These are phyloP conservation scores for Cryptosporidium viatorum DNA, from an alignment of 169 alveolate species.

Conservation along the genomic window DNA sequence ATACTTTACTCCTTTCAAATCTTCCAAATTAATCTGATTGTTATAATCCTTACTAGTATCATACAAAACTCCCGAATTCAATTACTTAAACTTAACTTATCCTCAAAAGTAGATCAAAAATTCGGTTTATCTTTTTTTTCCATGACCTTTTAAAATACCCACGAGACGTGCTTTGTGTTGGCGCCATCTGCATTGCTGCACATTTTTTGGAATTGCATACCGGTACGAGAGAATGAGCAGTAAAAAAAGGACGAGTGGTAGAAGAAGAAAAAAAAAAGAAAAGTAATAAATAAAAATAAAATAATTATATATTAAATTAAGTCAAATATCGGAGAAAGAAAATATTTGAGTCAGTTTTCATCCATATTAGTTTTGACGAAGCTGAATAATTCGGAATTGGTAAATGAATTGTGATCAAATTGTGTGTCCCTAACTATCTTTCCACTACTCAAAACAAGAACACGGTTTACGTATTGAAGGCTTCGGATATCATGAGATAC, in stretches of 20 bases:
- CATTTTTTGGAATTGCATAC: neutral
- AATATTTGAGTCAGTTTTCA: neutral
- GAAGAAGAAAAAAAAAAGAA: neutral
- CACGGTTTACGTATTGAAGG: constrained; percentile 18
- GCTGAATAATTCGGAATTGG: constrained; percentile 24
- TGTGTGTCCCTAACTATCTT: constrained; percentile 2
- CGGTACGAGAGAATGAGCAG: neutral
- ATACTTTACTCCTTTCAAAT: neutral
- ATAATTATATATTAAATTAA: neutral
- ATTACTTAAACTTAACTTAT: neutral
- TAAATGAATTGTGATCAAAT: neutral
- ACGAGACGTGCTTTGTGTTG: neutral
- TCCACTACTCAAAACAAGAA: constrained; percentile 39
- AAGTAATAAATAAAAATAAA: neutral
- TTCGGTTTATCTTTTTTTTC: neutral
- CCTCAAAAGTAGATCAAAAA: neutral
- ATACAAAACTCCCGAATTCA: neutral
- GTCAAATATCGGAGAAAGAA: neutral
- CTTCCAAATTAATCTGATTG: neutral
- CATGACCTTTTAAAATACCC: neutral
- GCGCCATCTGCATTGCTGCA: neutral
- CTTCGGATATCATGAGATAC: constrained; percentile 60
- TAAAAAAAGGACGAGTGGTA: neutral
- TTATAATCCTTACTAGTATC: neutral
- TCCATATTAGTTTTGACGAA: neutral